phyloP scores from a whole-genome alignment of 495 filamentous ascomycete genomes.

The Usnea hakonensis region DNA sequence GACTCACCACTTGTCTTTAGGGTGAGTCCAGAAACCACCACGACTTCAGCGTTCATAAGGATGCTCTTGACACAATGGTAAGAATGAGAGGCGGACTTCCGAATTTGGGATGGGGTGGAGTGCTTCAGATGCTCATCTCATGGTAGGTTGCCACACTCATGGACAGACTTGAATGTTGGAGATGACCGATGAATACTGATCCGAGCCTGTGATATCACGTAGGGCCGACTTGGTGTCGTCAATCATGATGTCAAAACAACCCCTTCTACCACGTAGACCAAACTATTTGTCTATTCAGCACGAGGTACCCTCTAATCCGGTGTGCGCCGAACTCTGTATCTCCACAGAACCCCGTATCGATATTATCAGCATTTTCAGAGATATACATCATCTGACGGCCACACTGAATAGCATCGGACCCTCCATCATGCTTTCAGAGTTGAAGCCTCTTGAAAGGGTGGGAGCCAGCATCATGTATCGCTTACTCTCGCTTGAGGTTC shows the following conservation, averaged over 20 bases:
- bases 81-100: not conserved
- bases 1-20: not conserved
- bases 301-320: not conserved
- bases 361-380: not conserved
- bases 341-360: not conserved
- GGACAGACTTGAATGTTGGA: not conserved
- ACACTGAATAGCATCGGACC: not conserved
- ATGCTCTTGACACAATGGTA: constrained; percentile 9
- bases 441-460: not conserved
- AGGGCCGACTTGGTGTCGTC: constrained; percentile 3
- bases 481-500: not conserved
- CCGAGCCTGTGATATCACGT: not conserved
- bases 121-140: constrained; percentile 7
- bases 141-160: not conserved
- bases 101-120: not conserved
- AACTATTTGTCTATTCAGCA: not conserved
- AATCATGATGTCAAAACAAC: not conserved
- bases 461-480: not conserved
- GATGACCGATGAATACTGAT: not conserved
- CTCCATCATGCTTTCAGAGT: not conserved
- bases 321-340: too few species aligned
- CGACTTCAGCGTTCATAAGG: constrained; percentile 4
- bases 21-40: not conserved
- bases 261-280: not conserved
- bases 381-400: not conserved